A percentile compares a stretch with the other conserved stretches of the same genome.
Conservation (phyloP, 495 filamentous ascomycete genomes). For the Zalerion maritima region DNA sequence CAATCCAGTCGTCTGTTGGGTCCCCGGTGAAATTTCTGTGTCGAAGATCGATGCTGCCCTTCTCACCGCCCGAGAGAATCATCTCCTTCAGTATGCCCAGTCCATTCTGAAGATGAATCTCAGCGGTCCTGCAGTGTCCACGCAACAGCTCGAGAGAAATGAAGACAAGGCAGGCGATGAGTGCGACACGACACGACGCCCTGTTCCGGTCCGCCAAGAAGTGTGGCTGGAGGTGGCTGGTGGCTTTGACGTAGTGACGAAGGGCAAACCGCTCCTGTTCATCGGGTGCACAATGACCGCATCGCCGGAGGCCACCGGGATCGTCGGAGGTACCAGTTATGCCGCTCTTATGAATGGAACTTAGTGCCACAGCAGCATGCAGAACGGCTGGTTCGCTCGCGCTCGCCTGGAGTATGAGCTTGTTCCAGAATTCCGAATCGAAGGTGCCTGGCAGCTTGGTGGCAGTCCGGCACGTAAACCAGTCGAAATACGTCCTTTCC, state of each 20-base stretch:
- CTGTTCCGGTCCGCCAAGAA: conserved; percentile 10
- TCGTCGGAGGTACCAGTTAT: conserved; percentile 6
- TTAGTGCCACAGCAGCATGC: conserved; percentile 35
- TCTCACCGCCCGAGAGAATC: conserved; percentile 4
- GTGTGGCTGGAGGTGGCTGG: conserved; percentile 20
- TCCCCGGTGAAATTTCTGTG: conserved; percentile 8
- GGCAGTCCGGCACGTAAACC: conserved; percentile 26
- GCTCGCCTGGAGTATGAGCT: conserved; percentile 29
- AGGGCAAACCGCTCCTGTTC: conserved; percentile 22
- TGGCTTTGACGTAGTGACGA: conserved; percentile 32
- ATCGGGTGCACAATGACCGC: conserved; percentile 5
- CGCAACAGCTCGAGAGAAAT: conserved; percentile 40
- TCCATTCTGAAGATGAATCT: conserved; percentile 32
- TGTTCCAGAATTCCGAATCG: conserved; percentile 31
- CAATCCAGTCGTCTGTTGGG: conserved; percentile 24
- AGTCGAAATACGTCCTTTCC: conserved; percentile 20
- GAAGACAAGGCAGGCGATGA: conserved; percentile 43
- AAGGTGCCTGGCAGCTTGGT: conserved; percentile 31
- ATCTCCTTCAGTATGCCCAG: conserved; percentile 17
- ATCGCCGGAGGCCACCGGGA: background rate
- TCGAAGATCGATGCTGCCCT: conserved; percentile 7
- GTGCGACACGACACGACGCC: conserved; percentile 22
- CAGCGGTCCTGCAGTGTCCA: conserved; percentile 26
- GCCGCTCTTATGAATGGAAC: conserved; percentile 25
- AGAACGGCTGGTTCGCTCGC: conserved; percentile 32